phyloP scores from a whole-genome alignment of 2,329 filamentous ascomycete genomes.

The Colletotrichum navitas region DNA sequence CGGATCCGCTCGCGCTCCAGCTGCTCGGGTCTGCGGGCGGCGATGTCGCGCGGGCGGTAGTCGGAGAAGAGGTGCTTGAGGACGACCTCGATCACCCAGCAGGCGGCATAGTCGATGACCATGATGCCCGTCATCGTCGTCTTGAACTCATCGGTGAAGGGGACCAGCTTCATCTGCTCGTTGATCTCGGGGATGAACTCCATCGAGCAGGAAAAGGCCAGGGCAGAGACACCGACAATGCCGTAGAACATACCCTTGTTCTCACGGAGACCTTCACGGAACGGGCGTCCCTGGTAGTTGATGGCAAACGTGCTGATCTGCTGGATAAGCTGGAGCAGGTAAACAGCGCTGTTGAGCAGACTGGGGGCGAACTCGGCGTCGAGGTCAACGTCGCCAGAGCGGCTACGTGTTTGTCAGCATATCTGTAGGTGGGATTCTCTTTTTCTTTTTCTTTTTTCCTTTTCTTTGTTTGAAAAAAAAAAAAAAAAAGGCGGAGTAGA shows the following conservation, averaged over 20 bases:
- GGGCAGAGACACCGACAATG: conserved; percentile 87
- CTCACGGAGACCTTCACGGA: conserved; percentile 94
- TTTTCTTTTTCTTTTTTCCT: too few species aligned
- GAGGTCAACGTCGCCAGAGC: conserved; percentile 78
- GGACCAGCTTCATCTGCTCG: conserved; percentile 90
- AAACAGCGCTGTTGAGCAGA: conserved; percentile 95
- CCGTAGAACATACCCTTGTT: conserved; percentile 99
- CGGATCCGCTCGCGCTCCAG: conserved; percentile 79
- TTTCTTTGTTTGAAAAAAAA: too few species aligned
- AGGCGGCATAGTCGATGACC: conserved; percentile 87
- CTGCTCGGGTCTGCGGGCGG: conserved; percentile 87
- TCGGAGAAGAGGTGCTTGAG: conserved; percentile 91
- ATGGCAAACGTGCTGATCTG: conserved; percentile 99
- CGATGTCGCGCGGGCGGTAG: conserved; percentile 94
- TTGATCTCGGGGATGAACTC: conserved; percentile 98
- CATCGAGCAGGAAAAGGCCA: conserved; percentile 94
- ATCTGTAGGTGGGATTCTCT: not conserved
- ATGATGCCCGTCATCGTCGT: conserved; percentile 85
- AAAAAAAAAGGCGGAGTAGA: not conserved
- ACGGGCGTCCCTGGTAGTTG: conserved; percentile 98
- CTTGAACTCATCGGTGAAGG: conserved; percentile 92
- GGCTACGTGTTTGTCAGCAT: conserved; percentile 54
- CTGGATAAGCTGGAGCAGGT: conserved; percentile 96
- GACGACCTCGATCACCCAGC: conserved; percentile 87
- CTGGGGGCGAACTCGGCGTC: conserved; percentile 96